These are phyloP conservation scores for Neofusicoccum laricinum DNA, from an alignment of 2,329 filamentous ascomycete genomes.

Conservation along the genomic window DNA sequence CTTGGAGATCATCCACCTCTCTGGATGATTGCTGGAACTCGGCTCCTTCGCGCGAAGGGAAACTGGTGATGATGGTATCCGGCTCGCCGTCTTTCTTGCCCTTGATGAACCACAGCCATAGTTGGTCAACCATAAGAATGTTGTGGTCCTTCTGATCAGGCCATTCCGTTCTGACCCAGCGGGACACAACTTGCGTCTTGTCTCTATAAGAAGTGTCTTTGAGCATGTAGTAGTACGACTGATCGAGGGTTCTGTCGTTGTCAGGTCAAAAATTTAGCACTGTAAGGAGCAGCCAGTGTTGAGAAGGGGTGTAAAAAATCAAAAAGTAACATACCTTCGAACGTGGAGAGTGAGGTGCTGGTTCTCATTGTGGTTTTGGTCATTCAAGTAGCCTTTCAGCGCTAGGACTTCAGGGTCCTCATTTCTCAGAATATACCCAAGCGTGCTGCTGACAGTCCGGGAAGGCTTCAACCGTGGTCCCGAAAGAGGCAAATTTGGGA, in stretches of 20 bases:
- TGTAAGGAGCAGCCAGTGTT: too few species aligned
- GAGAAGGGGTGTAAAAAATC: background rate
- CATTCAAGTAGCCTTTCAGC: background rate
- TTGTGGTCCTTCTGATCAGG: conserved; percentile 45
- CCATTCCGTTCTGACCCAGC: background rate
- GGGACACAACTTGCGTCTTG: conserved; percentile 11
- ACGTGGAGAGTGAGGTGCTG: background rate
- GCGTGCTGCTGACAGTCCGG: background rate
- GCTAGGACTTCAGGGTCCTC: background rate
- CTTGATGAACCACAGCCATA: conserved; percentile 64
- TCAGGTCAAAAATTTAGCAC: background rate
- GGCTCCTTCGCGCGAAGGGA: conserved; percentile 7
- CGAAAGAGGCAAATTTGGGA: background rate
- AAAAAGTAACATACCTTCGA: background rate
- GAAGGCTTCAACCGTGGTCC: background rate
- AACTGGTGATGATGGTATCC: conserved; percentile 2
- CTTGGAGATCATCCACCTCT: conserved; percentile 14
- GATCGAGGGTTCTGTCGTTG: background rate
- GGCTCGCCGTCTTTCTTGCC: background rate
- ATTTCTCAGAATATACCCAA: background rate
- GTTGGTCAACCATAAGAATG: conserved; percentile 67
- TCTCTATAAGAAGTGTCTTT: conserved; percentile 11
- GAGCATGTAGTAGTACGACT: conserved; percentile 13
- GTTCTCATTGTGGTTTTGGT: background rate
- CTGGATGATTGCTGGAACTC: background rate